Conservation (phyloP, 306 rosid genomes). For the Senna siamea region DNA sequence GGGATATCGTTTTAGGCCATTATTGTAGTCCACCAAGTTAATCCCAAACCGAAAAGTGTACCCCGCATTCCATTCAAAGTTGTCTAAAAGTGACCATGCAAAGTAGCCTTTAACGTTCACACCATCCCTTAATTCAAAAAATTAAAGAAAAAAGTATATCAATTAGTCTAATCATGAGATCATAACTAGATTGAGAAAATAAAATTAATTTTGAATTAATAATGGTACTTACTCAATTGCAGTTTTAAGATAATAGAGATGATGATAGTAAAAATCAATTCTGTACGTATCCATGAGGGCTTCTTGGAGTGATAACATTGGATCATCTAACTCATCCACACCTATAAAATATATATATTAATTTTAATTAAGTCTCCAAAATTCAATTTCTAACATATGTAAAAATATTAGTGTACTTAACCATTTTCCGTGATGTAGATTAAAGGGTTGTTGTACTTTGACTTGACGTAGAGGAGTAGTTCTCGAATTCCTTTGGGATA, state of each 20-base stretch:
- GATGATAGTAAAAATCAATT: conserved; percentile 43
- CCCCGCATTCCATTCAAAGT: conserved; percentile 60
- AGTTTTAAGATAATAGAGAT: conserved; percentile 39
- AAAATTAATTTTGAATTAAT: too few species aligned
- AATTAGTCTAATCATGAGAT: too few species aligned
- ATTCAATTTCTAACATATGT: too few species aligned
- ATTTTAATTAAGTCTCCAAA: too few species aligned
- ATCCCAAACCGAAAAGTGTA: conserved; percentile 56
- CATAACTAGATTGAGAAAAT: too few species aligned
- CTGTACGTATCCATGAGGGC: conserved; percentile 43
- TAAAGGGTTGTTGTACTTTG: neutral
- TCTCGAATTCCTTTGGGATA: conserved; percentile 15
- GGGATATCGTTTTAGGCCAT: conserved; percentile 53
- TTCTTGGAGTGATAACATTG: conserved; percentile 41
- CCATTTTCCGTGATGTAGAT: conserved; percentile 20
- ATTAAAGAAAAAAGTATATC: too few species aligned
- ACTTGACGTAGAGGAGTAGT: neutral
- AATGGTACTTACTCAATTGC: conserved; percentile 49
- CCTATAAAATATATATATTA: conserved; percentile 40
- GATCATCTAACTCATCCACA: conserved; percentile 44
- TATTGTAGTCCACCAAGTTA: conserved; percentile 51
- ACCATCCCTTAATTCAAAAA: conserved; percentile 28
- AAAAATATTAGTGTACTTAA: too few species aligned
- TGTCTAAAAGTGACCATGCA: conserved; percentile 75
- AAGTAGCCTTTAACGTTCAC: conserved; percentile 57